Percentiles rank a stretch among this genome's conserved stretches.
These are phyloP conservation scores for Raffaelea ambrosiae DNA, from an alignment of 2,329 filamentous ascomycete species.

Conservation along the genomic window DNA sequence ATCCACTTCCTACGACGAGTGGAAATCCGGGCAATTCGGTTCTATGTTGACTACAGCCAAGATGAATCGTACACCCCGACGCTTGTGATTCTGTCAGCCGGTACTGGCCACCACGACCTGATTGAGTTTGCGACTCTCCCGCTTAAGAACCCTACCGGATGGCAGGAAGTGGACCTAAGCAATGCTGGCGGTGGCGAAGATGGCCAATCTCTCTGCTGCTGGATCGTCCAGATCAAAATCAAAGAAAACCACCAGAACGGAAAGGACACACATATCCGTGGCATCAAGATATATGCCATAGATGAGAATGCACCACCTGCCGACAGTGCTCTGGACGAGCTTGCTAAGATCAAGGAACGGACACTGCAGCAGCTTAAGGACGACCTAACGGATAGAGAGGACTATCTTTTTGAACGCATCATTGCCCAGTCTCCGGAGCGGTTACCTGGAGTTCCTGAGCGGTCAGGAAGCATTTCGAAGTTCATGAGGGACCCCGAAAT, in stretches of 20 bases:
- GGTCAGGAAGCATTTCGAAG: constrained; percentile 24
- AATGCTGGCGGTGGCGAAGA: constrained; percentile 50
- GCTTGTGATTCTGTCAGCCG: constrained; percentile 79
- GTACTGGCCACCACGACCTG: constrained; percentile 84
- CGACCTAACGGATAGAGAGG: constrained; percentile 21
- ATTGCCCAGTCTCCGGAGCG: constrained; percentile 19
- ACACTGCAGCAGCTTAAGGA: constrained; percentile 18
- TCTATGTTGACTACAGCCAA: constrained; percentile 82
- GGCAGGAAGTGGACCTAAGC: constrained; percentile 71
- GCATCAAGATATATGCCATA: constrained; percentile 73
- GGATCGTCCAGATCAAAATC: constrained; percentile 82
- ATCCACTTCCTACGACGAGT: constrained; percentile 82
- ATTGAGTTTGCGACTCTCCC: constrained; percentile 78
- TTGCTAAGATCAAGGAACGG: constrained; percentile 21
- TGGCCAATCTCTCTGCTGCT: constrained; percentile 72
- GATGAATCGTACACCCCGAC: constrained; percentile 98
- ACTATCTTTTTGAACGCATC: constrained; percentile 24
- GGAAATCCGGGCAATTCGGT: constrained; percentile 67
- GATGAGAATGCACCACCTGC: constrained; percentile 37
- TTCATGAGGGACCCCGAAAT: constrained; percentile 34
- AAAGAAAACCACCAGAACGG: constrained; percentile 98
- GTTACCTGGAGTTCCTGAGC: constrained; percentile 18
- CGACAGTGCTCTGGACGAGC: constrained; percentile 25
- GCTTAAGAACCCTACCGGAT: constrained; percentile 72
- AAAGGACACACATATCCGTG: constrained; percentile 95